These are phyloP conservation scores for Phalaenopsis hybrid DNA, from an alignment of 116 monocot species.

Conservation along the genomic window DNA sequence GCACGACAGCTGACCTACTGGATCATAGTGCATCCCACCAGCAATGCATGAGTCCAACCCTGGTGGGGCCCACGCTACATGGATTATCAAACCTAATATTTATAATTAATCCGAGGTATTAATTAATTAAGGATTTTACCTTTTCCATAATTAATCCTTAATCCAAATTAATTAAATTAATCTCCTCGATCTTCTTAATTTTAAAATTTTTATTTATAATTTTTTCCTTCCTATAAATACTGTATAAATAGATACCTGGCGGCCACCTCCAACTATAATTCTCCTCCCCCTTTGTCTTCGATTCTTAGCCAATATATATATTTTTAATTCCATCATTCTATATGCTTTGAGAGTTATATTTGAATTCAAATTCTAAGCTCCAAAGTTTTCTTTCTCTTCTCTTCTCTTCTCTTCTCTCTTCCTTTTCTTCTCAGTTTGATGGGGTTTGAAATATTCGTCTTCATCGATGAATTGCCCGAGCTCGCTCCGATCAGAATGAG, in stretches of 20 bases:
- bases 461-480: background rate
- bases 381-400: background rate
- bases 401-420: too few species aligned
- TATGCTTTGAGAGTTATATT: background rate
- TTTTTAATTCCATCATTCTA: background rate
- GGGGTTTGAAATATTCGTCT: background rate
- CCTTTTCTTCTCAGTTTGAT: background rate
- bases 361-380: conserved; percentile 7
- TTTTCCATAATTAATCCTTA: background rate
- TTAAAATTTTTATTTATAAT: too few species aligned
- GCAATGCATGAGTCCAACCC: background rate
- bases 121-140: background rate
- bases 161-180: background rate
- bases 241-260: background rate
- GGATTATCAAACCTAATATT: background rate
- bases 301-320: background rate
- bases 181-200: too few species aligned
- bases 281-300: background rate
- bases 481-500: background rate
- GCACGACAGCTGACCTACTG: background rate
- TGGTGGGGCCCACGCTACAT: background rate
- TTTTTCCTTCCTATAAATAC: background rate
- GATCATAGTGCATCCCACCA: conserved; percentile 1
- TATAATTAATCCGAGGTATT: background rate
- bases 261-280: background rate